A percentile compares a stretch with the other conserved stretches of the same genome.
These are phyloP conservation scores for Citrus reticulata DNA, from an alignment of 345 rosid genomes.

Conservation along the genomic window DNA sequence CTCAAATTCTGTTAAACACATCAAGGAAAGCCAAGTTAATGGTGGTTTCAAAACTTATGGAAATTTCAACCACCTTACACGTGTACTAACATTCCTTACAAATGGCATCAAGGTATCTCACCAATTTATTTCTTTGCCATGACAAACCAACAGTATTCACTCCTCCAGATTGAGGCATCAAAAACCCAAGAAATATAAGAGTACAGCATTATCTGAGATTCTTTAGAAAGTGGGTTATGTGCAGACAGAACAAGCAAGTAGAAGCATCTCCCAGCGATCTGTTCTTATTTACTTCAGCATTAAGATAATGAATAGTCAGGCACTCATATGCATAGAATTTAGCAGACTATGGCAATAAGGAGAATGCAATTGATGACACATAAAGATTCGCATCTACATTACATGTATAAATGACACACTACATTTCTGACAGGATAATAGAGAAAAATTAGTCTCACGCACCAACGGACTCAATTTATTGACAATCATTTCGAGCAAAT, in stretches of 20 bases:
- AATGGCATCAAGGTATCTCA: no score
- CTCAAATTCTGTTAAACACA: not conserved
- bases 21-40: not conserved
- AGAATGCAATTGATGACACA: not conserved
- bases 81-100: not conserved
- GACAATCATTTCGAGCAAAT: conserved; percentile 90
- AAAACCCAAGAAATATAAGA: not conserved
- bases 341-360: not conserved
- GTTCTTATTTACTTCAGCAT: not conserved
- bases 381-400: not conserved
- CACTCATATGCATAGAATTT: not conserved
- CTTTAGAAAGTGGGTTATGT: not conserved
- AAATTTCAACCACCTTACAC: not conserved
- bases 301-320: not conserved
- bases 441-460: conserved; percentile 29
- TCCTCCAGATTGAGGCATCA: not conserved
- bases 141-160: not conserved
- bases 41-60: not conserved
- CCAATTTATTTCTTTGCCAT: not conserved
- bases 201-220: not conserved
- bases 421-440: not conserved
- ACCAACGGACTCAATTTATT: conserved; percentile 90
- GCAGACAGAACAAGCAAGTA: not conserved
- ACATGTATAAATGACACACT: not conserved
- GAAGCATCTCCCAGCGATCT: not conserved